Evolutionary conservation across 2,329 filamentous ascomycete genomes (phyloP), one percentile per base, ranked within the genome.

Genomic region (Colletotrichum viniferum): DNA sequence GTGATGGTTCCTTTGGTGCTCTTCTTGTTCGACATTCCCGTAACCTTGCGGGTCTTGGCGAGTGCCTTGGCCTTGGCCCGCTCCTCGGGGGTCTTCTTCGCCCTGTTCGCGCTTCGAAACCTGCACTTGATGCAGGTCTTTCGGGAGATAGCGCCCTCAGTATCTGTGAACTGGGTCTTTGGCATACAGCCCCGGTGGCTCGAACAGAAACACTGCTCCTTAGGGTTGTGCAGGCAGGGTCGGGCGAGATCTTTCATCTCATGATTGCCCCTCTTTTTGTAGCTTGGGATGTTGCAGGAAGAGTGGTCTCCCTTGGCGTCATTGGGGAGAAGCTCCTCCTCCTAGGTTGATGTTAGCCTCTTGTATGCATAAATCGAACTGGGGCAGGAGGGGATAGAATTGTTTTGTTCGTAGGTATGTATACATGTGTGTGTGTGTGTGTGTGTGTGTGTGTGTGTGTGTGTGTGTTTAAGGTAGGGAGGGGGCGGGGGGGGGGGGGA

Each of bases 11-110:
- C 13, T 14, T n/a, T 60, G 16, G 4, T n/a, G 16, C 26, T 30
- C 16, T 60, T 60, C 56, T 62, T 38, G 8, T 5, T 48, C 21
- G 34, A 16, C 16, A 21, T 52, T 52, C n/a, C 18, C 14, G 28
- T 18, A 8, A 9, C 18, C 58, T 32, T 30, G 58, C 18, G 8
- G 3, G n/a, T 14, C 34, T 64, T 64, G 13, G 32, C 61, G 32
- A n/a, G 61, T 3, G 62, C 16, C 16, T 48, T 64, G 7, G 32
- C 34, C 36, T 64, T 64, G 21, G 62, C 34, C 21, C 38, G 36
- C 21, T 64, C 62, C 21, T 64, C 62, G 14, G 32, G 62, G 5
- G 62, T 43, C 34, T 64, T 64, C 21, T 26, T 64, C 21, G 6
- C 16, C 7, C 61, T 13, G 7, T 26, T 43, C 7, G 14, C 14